Conservation (phyloP, 2,329 filamentous ascomycete genomes). For the Geosmithia morbida region DNA sequence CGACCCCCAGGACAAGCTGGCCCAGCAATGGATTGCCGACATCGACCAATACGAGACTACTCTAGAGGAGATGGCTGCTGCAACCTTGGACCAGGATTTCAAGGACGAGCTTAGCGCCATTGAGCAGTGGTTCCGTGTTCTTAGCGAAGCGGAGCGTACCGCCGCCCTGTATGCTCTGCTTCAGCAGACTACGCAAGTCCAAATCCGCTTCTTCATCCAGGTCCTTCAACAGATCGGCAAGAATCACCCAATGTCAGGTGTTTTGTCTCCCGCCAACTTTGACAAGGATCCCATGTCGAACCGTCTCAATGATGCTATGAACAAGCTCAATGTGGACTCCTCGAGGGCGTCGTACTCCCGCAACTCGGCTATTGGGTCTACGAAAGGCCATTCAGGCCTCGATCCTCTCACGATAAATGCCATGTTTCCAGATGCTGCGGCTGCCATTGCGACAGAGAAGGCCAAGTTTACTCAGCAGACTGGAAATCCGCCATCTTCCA, state of each 20-base stretch:
- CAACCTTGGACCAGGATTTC: slow-evolving; percentile 97
- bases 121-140: slow-evolving; percentile 97
- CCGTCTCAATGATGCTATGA: slow-evolving; percentile 91
- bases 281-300: slow-evolving; percentile 98
- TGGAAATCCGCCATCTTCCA: slow-evolving; percentile 76
- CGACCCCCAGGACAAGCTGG: slow-evolving; percentile 82
- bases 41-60: slow-evolving; percentile 99
- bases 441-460: slow-evolving; percentile 97
- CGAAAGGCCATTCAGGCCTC: slow-evolving; percentile 88
- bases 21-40: slow-evolving; percentile 97
- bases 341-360: slow-evolving; percentile 77
- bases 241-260: slow-evolving; percentile 90
- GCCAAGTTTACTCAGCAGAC: slow-evolving; percentile 95
- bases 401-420: slow-evolving; percentile 89
- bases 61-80: slow-evolving; percentile 95
- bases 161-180: slow-evolving; percentile 89
- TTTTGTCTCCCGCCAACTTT: slow-evolving; percentile 88
- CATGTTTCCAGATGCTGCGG: slow-evolving; percentile 97
- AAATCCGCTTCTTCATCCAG: slow-evolving; percentile 98
- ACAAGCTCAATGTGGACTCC: slow-evolving; percentile 77
- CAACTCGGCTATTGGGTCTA: slow-evolving; percentile 55
- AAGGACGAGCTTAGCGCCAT: slow-evolving; percentile 98
- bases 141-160: slow-evolving; percentile 92
- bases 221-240: slow-evolving; percentile 98
- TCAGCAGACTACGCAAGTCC: slow-evolving; percentile 96